Conservation (phyloP, 495 filamentous ascomycete genomes). For the Hypoxylon trugodes region DNA sequence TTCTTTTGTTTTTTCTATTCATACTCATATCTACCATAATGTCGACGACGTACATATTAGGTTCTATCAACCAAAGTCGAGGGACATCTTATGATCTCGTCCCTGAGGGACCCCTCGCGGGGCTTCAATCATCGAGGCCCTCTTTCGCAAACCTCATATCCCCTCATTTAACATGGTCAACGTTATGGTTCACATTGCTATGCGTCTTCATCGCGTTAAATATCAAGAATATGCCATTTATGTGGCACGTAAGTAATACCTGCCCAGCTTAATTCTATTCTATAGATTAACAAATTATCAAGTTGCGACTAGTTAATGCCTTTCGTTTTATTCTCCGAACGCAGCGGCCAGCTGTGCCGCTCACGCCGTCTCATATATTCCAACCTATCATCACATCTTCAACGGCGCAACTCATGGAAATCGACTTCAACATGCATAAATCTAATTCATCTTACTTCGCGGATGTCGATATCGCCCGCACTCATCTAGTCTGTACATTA, state of each 20-base stretch:
- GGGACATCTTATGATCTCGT: conserved; percentile 25
- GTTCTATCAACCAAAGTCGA: conserved; percentile 36
- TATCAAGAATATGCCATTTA: conserved; percentile 38
- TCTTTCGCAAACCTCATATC: conserved; percentile 26
- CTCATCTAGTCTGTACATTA: conserved; percentile 66
- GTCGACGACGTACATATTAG: conserved; percentile 38
- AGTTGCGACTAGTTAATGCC: conserved; percentile 43
- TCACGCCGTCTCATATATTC: conserved; percentile 38
- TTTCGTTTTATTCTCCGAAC: conserved; percentile 43
- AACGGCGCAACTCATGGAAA: conserved; percentile 46
- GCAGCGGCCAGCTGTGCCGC: conserved; percentile 39
- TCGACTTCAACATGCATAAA: conserved; percentile 55
- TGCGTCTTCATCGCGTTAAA: conserved; percentile 34
- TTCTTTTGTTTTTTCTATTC: conserved; percentile 13
- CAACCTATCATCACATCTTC: conserved; percentile 47
- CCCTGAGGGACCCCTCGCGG: conserved; percentile 13
- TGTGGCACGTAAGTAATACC: conserved; percentile 36
- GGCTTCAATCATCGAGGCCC: conserved; percentile 17
- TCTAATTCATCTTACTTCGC: conserved; percentile 79
- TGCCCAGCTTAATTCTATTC: neutral
- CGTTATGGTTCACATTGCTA: conserved; percentile 36
- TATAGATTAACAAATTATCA: neutral
- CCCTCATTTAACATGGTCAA: conserved; percentile 38
- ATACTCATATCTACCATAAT: conserved; percentile 18
- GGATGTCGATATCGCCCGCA: conserved; percentile 75